Evolutionary conservation across 2,329 filamentous ascomycete genomes (phyloP).

Genomic region (Rhytidhysteron rufulum): DNA sequence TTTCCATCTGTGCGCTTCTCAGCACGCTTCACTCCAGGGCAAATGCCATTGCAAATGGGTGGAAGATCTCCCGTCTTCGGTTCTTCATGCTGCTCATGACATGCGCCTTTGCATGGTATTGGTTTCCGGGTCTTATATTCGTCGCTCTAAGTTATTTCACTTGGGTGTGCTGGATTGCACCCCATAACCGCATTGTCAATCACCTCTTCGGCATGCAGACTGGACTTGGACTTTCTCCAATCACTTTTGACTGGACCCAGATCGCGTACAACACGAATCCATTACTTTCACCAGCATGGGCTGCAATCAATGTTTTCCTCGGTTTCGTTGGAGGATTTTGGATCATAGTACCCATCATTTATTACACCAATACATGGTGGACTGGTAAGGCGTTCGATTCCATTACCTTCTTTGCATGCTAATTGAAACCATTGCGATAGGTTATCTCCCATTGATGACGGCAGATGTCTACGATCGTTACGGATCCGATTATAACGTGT

Average conservation of each 20-base stretch:
- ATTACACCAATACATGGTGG: slow-evolving; percentile 66
- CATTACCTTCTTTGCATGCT: not conserved
- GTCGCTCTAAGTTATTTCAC: slow-evolving; percentile 17
- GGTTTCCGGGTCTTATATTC: slow-evolving; percentile 25
- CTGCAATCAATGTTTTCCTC: slow-evolving; percentile 67
- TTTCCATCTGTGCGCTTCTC: slow-evolving; percentile 19
- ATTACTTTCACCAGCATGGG: slow-evolving; percentile 17
- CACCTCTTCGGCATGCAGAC: slow-evolving; percentile 22
- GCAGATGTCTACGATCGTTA: slow-evolving; percentile 70
- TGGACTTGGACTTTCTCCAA: slow-evolving; percentile 17
- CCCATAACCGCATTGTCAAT: slow-evolving; percentile 22
- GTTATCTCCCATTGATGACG: slow-evolving; percentile 59
- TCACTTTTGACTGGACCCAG: slow-evolving; percentile 25
- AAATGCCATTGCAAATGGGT: slow-evolving; percentile 15
- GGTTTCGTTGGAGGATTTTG: slow-evolving; percentile 60
- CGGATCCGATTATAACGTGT: slow-evolving; percentile 60
- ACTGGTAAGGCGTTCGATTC: too few relatives aligned
- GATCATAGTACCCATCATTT: slow-evolving; percentile 58
- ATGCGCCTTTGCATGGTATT: slow-evolving; percentile 20
- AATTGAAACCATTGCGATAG: too few relatives aligned
- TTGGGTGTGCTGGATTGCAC: slow-evolving; percentile 24
- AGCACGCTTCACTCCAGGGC: slow-evolving; percentile 21
- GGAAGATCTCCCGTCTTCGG: slow-evolving; percentile 19
- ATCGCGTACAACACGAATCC: slow-evolving; percentile 12
- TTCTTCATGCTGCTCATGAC: slow-evolving; percentile 20